phyloP scores from a whole-genome alignment of 306 rosid species.

The Prunus mira region DNA sequence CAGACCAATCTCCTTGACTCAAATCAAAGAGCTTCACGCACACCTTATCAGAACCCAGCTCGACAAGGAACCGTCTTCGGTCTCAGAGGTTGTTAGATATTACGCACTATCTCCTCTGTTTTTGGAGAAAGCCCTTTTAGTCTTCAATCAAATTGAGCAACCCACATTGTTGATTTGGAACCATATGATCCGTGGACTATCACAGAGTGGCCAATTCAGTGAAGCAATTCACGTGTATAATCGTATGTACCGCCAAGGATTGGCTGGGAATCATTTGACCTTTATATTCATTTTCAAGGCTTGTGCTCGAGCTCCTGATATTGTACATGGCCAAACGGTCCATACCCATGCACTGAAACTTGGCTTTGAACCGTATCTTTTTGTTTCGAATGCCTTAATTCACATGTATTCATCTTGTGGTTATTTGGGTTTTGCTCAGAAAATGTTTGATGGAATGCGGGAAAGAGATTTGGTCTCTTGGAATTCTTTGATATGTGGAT shows the following conservation, averaged over 20 bases:
- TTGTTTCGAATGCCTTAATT: conserved; percentile 65
- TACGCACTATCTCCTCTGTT: conserved; percentile 42
- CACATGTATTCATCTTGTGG: conserved; percentile 44
- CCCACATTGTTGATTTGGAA: conserved; percentile 68
- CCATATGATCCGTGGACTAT: conserved; percentile 63
- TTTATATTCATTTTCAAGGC: conserved; percentile 68
- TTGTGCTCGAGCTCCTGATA: conserved; percentile 56
- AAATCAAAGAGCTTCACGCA: conserved; percentile 49
- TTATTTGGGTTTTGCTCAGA: conserved; percentile 41
- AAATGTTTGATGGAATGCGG: conserved; percentile 66
- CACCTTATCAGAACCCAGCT: conserved; percentile 48
- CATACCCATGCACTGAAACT: conserved; percentile 54
- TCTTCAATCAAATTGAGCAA: conserved; percentile 47
- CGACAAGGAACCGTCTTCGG: conserved; percentile 41
- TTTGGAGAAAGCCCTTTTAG: conserved; percentile 44
- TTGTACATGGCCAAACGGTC: conserved; percentile 28
- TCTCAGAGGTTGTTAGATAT: conserved; percentile 48
- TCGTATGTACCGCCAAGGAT: conserved; percentile 43
- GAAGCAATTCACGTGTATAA: conserved; percentile 55
- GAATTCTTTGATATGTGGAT: conserved; percentile 84
- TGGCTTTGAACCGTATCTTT: conserved; percentile 54
- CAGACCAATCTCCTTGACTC: conserved; percentile 9
- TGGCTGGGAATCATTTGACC: conserved; percentile 48
- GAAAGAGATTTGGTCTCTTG: conserved; percentile 82
- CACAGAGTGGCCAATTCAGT: conserved; percentile 48